A percentile compares a stretch with the other conserved stretches of the same genome.
Conservation (phyloP, 768 basidiomycete genomes). For the Podaxis sp. region DNA sequence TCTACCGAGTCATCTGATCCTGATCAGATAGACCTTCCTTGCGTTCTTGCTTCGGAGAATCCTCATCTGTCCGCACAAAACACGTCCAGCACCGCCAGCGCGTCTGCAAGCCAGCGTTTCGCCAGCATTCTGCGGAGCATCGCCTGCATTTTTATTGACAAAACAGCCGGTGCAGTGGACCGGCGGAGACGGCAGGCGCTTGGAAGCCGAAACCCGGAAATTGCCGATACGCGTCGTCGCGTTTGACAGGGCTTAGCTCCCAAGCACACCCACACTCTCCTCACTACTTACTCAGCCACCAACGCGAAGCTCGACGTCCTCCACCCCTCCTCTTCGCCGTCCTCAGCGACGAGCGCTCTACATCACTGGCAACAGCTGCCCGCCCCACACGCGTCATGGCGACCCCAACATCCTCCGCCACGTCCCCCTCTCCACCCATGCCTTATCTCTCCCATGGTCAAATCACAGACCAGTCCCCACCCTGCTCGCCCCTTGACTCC, state of each 20-base stretch:
- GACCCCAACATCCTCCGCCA: constrained; percentile 78
- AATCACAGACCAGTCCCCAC: constrained; percentile 36
- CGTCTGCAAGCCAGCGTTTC: background rate
- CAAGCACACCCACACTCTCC: constrained; percentile 29
- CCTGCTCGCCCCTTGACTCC: constrained; percentile 36
- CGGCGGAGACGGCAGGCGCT: constrained; percentile 28
- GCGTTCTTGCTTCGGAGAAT: background rate
- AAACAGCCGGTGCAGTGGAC: background rate
- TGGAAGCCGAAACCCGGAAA: constrained; percentile 44
- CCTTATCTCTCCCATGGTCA: constrained; percentile 53
- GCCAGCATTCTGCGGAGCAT: background rate
- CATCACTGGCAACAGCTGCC: constrained; percentile 25
- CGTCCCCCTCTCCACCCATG: constrained; percentile 78
- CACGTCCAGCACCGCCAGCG: background rate
- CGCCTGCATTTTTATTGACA: background rate
- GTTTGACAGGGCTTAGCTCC: constrained; percentile 40
- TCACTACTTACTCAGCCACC: constrained; percentile 29
- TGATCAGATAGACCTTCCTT: constrained; percentile 3
- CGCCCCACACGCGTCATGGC: constrained; percentile 52
- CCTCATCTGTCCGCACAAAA: background rate
- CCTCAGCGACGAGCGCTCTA: constrained; percentile 32
- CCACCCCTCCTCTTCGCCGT: constrained; percentile 30
- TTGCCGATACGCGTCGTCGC: constrained; percentile 56
- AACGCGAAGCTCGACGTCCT: constrained; percentile 27
- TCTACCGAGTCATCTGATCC: constrained; percentile 12